A percentile compares a stretch with the other conserved stretches of the same genome.
Evolutionary conservation across 768 basidiomycete genomes (phyloP).

Genomic region (Boletus edulis): DNA sequence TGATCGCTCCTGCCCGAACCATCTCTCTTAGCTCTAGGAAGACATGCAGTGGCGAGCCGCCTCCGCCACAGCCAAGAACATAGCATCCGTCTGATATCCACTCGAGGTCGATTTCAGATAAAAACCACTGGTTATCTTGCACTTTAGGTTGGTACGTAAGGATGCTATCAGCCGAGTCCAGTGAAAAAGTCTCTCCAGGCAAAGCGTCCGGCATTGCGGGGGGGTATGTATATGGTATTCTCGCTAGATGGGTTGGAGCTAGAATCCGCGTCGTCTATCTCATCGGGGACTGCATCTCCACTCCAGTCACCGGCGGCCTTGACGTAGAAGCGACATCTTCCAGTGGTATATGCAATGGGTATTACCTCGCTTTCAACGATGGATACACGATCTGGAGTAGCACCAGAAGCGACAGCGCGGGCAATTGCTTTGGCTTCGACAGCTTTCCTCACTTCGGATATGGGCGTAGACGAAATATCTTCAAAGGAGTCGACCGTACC

Average conservation of each 20-base stretch:
- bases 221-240: background rate
- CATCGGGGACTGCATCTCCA: slow-evolving; percentile 22
- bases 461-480: slow-evolving; percentile 35
- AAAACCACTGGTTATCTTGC: slow-evolving; percentile 40
- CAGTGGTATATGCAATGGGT: slow-evolving; percentile 38
- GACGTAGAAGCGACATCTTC: slow-evolving; percentile 47
- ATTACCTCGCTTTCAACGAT: slow-evolving; percentile 57
- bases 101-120: slow-evolving; percentile 48
- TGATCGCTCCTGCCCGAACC: slow-evolving; percentile 44
- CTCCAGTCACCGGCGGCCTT: slow-evolving; percentile 57
- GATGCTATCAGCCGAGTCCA: slow-evolving; percentile 25
- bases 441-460: slow-evolving; percentile 30
- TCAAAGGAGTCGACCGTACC: slow-evolving; percentile 46
- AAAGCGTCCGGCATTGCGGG: slow-evolving; percentile 1
- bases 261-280: slow-evolving; percentile 15
- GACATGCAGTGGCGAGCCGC: slow-evolving; percentile 53
- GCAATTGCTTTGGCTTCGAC: slow-evolving; percentile 41
- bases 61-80: slow-evolving; percentile 62
- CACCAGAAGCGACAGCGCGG: slow-evolving; percentile 45
- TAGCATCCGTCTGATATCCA: slow-evolving; percentile 66
- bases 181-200: slow-evolving; percentile 14
- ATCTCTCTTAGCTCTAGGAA: slow-evolving; percentile 53
- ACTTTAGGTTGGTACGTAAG: slow-evolving; percentile 38
- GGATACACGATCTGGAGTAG: slow-evolving; percentile 39
- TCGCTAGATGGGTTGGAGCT: background rate